Percentiles rank a stretch among this genome's conserved stretches.
phyloP scores from a whole-genome alignment of 2,329 filamentous ascomycete genomes.

The Fusarium sp. region DNA sequence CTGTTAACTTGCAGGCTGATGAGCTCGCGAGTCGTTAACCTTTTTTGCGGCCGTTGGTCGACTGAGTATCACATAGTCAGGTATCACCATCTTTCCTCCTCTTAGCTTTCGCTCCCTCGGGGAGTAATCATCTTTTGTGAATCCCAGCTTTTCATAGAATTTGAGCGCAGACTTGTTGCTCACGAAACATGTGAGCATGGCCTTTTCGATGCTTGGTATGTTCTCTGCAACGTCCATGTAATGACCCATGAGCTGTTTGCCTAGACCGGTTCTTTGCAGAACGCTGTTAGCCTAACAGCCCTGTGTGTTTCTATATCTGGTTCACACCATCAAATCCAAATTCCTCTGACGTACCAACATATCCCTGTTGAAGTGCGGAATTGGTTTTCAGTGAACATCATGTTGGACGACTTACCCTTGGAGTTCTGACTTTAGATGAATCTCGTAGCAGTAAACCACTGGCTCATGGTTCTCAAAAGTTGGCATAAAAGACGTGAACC shows the following conservation, averaged over 20 bases:
- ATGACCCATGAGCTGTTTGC: constrained; percentile 68
- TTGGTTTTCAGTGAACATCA: not conserved
- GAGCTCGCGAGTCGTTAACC: constrained; percentile 20
- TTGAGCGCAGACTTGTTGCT: constrained; percentile 67
- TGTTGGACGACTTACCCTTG: constrained; percentile 60
- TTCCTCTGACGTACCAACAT: not conserved
- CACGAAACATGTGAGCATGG: constrained; percentile 80
- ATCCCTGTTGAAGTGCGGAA: constrained; percentile 13
- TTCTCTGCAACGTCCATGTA: constrained; percentile 65
- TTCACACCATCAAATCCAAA: not conserved
- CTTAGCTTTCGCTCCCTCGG: constrained; percentile 66
- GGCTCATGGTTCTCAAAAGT: constrained; percentile 73
- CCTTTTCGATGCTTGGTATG: constrained; percentile 69
- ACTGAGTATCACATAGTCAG: constrained; percentile 73
- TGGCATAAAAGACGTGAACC: constrained; percentile 78
- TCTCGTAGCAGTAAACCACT: constrained; percentile 83
- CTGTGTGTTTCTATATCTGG: constrained; percentile 8
- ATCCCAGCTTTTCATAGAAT: constrained; percentile 74
- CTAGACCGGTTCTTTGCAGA: constrained; percentile 69
- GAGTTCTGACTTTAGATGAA: constrained; percentile 71
- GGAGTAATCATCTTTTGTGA: constrained; percentile 66
- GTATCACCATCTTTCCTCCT: constrained; percentile 64
- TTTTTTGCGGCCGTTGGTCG: constrained; percentile 52
- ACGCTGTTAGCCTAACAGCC: constrained; percentile 21
- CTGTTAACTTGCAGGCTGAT: constrained; percentile 21